A percentile compares a stretch with the other conserved stretches of the same genome.
Evolutionary conservation across 768 basidiomycete species (phyloP).

Genomic region (Gymnopilus dilepis): DNA sequence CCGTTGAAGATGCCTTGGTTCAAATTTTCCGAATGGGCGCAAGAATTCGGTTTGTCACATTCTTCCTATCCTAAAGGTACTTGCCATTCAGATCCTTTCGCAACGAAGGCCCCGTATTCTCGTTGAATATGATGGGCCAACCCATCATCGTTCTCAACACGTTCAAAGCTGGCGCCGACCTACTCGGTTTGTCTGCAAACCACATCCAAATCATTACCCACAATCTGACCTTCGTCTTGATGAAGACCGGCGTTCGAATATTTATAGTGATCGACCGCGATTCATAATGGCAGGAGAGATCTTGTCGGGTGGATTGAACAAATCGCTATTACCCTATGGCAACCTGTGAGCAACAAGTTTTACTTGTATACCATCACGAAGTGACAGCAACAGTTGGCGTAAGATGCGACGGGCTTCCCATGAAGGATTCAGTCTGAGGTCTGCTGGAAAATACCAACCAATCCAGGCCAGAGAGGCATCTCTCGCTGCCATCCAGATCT

Average conservation of each 20-base stretch:
- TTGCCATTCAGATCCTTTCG: slow-evolving; percentile 3
- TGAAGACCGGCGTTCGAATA: too few species aligned
- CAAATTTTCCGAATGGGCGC: slow-evolving; percentile 59
- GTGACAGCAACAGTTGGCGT: neutral
- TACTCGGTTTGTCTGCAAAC: neutral
- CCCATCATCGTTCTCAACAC: neutral
- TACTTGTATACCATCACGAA: neutral
- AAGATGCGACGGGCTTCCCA: neutral
- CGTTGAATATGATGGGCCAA: slow-evolving; percentile 62
- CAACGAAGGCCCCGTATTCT: slow-evolving; percentile 52
- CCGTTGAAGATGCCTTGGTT: slow-evolving; percentile 64
- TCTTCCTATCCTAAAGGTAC: slow-evolving; percentile 59
- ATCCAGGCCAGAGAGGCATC: neutral
- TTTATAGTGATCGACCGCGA: neutral
- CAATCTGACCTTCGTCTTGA: too few species aligned
- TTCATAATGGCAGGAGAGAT: neutral
- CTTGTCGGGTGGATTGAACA: neutral
- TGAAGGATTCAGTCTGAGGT: neutral
- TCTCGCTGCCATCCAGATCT: neutral
- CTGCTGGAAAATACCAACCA: slow-evolving; percentile 1
- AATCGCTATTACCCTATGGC: too few species aligned
- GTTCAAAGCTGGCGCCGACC: neutral
- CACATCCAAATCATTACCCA: neutral
- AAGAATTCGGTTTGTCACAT: slow-evolving; percentile 64
- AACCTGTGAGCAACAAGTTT: too few species aligned